Evolutionary conservation across 306 rosid species (phyloP).

Genomic region (Acacia confusa): DNA sequence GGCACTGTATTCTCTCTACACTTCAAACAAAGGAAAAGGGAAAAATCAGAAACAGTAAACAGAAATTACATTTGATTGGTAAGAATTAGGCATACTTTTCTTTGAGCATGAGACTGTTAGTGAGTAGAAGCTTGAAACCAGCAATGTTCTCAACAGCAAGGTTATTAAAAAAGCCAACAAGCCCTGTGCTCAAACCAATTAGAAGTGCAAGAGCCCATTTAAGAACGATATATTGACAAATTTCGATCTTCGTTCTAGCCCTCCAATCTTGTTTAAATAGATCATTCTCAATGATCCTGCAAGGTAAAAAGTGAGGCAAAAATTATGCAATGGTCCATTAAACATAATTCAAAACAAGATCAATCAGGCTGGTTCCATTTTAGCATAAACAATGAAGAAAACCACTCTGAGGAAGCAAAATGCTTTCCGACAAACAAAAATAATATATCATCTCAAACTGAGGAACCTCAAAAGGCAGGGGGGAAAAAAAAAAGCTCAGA

Average conservation of each 20-base stretch:
- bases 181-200: slow-evolving; percentile 69
- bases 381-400: background rate
- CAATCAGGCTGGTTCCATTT: background rate
- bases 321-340: background rate
- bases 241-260: slow-evolving; percentile 51
- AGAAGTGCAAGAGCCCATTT: slow-evolving; percentile 78
- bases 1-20: slow-evolving; percentile 1
- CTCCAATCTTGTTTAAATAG: slow-evolving; percentile 83
- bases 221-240: slow-evolving; percentile 54
- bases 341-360: background rate
- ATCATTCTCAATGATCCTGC: slow-evolving; percentile 77
- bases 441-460: background rate
- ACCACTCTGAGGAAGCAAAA: background rate
- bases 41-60: background rate
- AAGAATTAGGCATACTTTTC: slow-evolving; percentile 42
- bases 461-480: background rate
- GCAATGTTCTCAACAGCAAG: slow-evolving; percentile 83
- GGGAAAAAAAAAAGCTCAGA: background rate
- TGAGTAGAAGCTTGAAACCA: slow-evolving; percentile 65
- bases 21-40: background rate
- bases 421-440: background rate
- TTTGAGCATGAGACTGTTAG: slow-evolving; percentile 58
- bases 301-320: background rate
- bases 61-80: background rate
- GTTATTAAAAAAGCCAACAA: slow-evolving; percentile 71